Percentiles rank a stretch among this genome's conserved stretches.
Evolutionary conservation across 805 yeast species (phyloP).

Genomic region (Candida namnaoensis): DNA sequence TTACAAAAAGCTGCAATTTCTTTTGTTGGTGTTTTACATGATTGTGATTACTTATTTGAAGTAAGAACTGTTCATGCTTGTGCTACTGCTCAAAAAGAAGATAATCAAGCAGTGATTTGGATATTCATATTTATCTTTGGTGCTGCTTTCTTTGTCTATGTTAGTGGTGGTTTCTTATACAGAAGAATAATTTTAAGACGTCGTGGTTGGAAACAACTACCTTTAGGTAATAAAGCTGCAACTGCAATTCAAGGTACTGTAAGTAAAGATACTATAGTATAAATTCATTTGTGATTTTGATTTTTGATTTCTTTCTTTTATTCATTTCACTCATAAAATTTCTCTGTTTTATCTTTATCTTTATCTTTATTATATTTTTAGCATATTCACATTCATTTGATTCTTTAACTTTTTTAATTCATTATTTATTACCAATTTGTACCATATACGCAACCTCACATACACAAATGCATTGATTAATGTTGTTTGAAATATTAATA

Average conservation of each 20-base stretch:
- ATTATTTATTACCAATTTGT: too few relatives aligned
- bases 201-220: slow-evolving; percentile 27
- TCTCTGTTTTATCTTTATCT: too few relatives aligned
- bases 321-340: background rate
- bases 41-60: slow-evolving; percentile 80
- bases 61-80: slow-evolving; percentile 82
- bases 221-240: slow-evolving; percentile 17
- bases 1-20: slow-evolving; percentile 54
- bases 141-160: slow-evolving; percentile 31
- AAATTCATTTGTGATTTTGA: background rate
- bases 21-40: slow-evolving; percentile 62
- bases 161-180: slow-evolving; percentile 31
- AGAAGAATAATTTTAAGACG: slow-evolving; percentile 24
- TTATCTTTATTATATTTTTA: too few relatives aligned
- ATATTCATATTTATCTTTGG: slow-evolving; percentile 46
- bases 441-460: too few relatives aligned
- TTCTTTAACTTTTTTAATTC: too few relatives aligned
- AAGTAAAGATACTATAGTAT: slow-evolving; percentile 6
- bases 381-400: too few relatives aligned
- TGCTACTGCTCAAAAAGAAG: slow-evolving; percentile 63
- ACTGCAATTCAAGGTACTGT: slow-evolving; percentile 17
- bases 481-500: too few relatives aligned
- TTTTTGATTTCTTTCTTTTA: background rate
- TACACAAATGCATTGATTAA: too few relatives aligned
- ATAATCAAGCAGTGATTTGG: slow-evolving; percentile 57